phyloP scores from a whole-genome alignment of 345 rosid genomes.

The Carallia pectinifolia region DNA sequence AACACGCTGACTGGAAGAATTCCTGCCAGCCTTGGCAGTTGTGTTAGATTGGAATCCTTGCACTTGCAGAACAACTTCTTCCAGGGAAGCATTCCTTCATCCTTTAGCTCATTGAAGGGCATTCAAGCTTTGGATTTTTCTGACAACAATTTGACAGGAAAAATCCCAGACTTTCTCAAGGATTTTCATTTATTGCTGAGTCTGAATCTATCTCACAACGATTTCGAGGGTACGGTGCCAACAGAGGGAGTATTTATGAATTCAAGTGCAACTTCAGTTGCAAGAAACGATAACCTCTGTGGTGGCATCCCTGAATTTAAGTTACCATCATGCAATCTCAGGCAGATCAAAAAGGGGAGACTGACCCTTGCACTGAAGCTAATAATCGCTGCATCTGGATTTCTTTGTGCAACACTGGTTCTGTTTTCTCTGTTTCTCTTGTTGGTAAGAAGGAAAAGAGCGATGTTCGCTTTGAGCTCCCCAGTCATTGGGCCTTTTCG shows the following conservation, averaged over 20 bases:
- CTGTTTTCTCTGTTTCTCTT: conserved; percentile 4
- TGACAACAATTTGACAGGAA: conserved; percentile 12
- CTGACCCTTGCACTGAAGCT: not conserved
- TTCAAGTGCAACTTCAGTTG: conserved; percentile 5
- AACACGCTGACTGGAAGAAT: conserved; percentile 17
- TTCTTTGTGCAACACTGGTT: not conserved
- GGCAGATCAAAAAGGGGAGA: not conserved
- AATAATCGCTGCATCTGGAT: not conserved
- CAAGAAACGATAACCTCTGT: conserved; percentile 13
- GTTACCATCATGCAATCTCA: conserved; percentile 9
- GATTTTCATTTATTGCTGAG: not conserved
- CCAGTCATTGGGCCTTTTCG: not conserved
- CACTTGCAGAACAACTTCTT: no score
- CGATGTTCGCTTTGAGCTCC: not conserved
- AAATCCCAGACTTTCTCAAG: conserved; percentile 9
- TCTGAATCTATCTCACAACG: conserved; percentile 17
- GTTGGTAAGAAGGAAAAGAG: not conserved
- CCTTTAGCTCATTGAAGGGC: conserved; percentile 14
- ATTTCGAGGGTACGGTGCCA: conserved; percentile 17
- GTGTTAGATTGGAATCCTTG: not conserved
- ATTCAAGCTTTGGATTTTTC: conserved; percentile 8
- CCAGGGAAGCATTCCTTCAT: conserved; percentile 4
- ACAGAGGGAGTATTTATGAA: conserved; percentile 12
- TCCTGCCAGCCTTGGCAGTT: conserved; percentile 15
- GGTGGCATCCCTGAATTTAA: conserved; percentile 15